phyloP scores from a whole-genome alignment of 1,284 basidiomycete genomes.

The Gomphus sp. region DNA sequence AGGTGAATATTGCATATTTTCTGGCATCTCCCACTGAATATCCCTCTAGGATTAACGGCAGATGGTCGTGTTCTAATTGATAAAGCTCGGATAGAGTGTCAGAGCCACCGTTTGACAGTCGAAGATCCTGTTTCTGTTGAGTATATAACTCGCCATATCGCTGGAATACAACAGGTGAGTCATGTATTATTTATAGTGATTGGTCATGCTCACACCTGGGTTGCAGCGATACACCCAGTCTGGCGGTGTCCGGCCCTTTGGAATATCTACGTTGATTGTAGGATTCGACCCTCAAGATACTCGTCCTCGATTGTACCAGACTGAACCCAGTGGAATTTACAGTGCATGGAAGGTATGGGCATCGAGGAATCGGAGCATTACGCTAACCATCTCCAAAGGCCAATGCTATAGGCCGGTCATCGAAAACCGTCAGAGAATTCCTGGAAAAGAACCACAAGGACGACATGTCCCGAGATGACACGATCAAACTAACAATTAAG shows the following conservation, averaged over 20 bases:
- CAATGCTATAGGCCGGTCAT: conserved; percentile 94
- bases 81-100: conserved; percentile 96
- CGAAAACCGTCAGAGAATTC: conserved; percentile 98
- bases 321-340: conserved; percentile 97
- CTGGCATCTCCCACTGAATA: conserved; percentile 10
- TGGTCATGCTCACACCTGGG: conserved; percentile 4
- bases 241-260: conserved; percentile 96
- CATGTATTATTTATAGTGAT: background rate
- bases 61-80: conserved; percentile 98
- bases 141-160: conserved; percentile 97
- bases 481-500: conserved; percentile 94
- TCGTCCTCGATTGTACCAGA: conserved; percentile 87
- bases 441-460: conserved; percentile 98
- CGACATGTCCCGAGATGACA: conserved; percentile 78
- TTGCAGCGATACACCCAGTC: conserved; percentile 93
- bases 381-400: conserved; percentile 44
- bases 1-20: conserved; percentile 43
- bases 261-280: conserved; percentile 93
- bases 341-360: conserved; percentile 90
- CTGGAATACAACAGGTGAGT: conserved; percentile 91
- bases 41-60: conserved; percentile 76
- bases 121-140: conserved; percentile 98
- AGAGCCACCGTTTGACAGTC: conserved; percentile 94
- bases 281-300: conserved; percentile 95
- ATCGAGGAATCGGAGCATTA: background rate